phyloP scores from a whole-genome alignment of 106 monocot genomes.

The Chionographis japonica region DNA sequence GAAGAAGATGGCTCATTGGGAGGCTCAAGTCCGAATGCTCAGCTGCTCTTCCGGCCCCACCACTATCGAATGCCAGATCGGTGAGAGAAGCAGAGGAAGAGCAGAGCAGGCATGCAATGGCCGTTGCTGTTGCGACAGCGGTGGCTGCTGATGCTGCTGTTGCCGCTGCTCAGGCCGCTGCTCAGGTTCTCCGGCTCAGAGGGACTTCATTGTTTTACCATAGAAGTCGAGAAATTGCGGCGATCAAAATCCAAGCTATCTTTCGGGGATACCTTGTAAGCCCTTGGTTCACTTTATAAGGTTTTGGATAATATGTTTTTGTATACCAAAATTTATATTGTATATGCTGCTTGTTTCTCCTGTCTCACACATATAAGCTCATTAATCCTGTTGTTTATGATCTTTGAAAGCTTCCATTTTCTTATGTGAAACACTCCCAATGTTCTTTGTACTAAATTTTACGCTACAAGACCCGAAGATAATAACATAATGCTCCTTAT shows the following conservation, averaged over 20 bases:
- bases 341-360: not conserved
- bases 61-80: conserved; percentile 16
- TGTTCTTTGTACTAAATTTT: too few species aligned
- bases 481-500: too few species aligned
- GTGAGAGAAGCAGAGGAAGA: conserved; percentile 59
- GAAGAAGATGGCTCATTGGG: conserved; percentile 54
- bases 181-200: conserved; percentile 63
- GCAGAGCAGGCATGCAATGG: conserved; percentile 64
- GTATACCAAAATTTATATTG: not conserved
- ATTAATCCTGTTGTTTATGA: too few species aligned
- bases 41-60: conserved; percentile 32
- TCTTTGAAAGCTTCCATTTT: too few species aligned
- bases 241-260: conserved; percentile 51
- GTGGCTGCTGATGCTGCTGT: conserved; percentile 77
- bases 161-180: conserved; percentile 71
- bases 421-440: too few species aligned
- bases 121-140: conserved; percentile 71
- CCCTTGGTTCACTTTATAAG: not conserved
- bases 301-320: not conserved
- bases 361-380: too few species aligned
- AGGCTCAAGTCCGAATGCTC: conserved; percentile 39
- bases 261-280: conserved; percentile 77
- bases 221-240: conserved; percentile 27
- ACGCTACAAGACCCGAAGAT: too few species aligned
- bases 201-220: conserved; percentile 21